phyloP scores from a whole-genome alignment of 305 asterid genomes.

The Fraxinus greggii region DNA sequence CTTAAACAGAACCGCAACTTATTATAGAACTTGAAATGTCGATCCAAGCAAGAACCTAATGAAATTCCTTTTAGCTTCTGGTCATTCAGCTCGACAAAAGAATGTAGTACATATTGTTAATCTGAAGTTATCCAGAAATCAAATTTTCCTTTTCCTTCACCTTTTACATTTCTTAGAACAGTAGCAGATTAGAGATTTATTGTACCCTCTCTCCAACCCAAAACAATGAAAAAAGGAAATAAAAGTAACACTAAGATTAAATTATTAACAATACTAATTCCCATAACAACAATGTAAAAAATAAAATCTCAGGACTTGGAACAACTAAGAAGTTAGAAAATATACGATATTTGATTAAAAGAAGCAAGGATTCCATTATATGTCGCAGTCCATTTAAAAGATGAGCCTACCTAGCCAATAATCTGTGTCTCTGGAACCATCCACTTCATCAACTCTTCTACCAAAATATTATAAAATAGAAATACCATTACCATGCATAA shows the following conservation, averaged over 20 bases:
- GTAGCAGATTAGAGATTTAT: background rate
- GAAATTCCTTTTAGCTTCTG: background rate
- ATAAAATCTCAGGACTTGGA: background rate
- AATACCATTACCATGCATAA: background rate
- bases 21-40: background rate
- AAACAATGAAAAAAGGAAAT: background rate
- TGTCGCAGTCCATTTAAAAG: background rate
- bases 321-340: background rate
- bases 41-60: background rate
- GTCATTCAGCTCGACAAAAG: background rate
- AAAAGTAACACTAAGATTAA: background rate
- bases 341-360: background rate
- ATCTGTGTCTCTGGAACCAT: background rate
- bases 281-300: background rate
- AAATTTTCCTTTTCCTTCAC: background rate
- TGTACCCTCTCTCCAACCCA: background rate
- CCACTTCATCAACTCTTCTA: background rate
- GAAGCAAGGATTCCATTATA: background rate
- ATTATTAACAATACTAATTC: background rate
- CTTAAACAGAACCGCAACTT: background rate
- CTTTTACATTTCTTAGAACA: background rate
- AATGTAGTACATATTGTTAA: background rate
- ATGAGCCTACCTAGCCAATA: background rate
- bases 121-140: background rate
- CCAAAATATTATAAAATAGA: background rate